Evolutionary conservation across 768 basidiomycete genomes (phyloP).

Genomic region (Xerocomus brunneocitrinus): DNA sequence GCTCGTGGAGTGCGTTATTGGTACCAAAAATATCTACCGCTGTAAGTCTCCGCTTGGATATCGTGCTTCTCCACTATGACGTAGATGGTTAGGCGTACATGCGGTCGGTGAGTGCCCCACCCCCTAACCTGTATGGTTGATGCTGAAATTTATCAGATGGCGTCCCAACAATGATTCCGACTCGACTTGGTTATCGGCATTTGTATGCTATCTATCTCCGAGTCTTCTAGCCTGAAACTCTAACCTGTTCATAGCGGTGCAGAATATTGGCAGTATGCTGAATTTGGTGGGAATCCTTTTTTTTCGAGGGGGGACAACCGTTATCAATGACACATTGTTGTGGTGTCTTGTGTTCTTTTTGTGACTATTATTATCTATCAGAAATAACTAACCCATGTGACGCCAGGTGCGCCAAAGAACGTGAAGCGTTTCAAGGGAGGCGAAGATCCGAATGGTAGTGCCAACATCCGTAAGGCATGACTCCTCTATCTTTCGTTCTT

Average conservation of each 20-base stretch:
- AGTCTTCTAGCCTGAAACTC: constrained; percentile 1
- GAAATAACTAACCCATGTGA: constrained; percentile 1
- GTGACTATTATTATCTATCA: background rate
- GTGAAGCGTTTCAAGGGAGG: constrained; percentile 39
- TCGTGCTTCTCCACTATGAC: background rate
- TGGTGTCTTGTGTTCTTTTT: background rate
- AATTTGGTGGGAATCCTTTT: constrained; percentile 30
- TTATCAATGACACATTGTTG: background rate
- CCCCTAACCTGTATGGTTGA: background rate
- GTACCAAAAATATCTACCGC: constrained; percentile 38
- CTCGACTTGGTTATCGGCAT: constrained; percentile 44
- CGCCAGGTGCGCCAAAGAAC: constrained; percentile 29
- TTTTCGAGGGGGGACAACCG: background rate
- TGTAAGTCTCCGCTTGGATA: constrained; percentile 22
- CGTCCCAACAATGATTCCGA: constrained; percentile 47
- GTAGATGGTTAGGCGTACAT: constrained; percentile 36
- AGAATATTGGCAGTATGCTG: constrained; percentile 48
- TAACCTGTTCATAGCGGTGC: constrained; percentile 22
- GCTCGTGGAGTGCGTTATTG: constrained; percentile 37
- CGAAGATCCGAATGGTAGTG: constrained; percentile 47
- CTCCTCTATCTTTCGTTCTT: background rate
- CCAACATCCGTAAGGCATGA: constrained; percentile 38
- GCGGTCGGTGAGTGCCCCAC: constrained; percentile 32
- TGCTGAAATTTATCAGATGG: constrained; percentile 36
- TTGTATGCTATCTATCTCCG: constrained; percentile 27